Conservation (phyloP, 345 rosid species). For the Eucalyptus microcorys region DNA sequence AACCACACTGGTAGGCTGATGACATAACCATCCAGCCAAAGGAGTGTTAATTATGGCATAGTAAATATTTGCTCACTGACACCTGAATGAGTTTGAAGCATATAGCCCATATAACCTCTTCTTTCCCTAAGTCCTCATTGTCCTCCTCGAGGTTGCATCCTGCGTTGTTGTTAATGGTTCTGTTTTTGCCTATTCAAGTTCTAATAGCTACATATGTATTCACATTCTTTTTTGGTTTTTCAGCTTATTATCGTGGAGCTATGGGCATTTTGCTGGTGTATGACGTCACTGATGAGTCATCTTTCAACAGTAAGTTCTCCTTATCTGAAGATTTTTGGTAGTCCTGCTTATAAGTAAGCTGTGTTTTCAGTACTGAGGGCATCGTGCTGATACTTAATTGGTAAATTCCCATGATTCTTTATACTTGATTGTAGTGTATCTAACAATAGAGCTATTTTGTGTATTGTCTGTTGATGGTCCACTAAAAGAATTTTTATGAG, state of each 20-base stretch:
- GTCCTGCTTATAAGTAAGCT: not conserved
- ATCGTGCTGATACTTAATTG: not conserved
- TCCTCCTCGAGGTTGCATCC: not conserved
- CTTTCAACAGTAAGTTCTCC: conserved; percentile 49
- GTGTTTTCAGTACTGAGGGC: not conserved
- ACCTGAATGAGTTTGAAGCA: not conserved
- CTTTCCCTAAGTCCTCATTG: not conserved
- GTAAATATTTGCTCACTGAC: not conserved
- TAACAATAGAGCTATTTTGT: not conserved
- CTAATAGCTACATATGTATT: not conserved
- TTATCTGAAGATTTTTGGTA: not conserved
- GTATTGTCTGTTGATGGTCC: not conserved
- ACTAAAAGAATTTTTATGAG: not conserved
- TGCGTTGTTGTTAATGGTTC: not conserved
- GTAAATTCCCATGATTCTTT: not conserved
- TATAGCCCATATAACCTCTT: not conserved
- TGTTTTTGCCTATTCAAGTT: not conserved
- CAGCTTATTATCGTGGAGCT: conserved; percentile 82
- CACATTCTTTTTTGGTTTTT: not conserved
- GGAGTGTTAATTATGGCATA: not conserved
- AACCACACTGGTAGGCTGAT: not conserved
- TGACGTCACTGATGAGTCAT: conserved; percentile 77
- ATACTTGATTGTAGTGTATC: not conserved
- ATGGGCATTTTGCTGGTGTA: conserved; percentile 81
- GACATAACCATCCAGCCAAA: not conserved